Evolutionary conservation across 352 stramenopile genomes (phyloP).

Genomic region (Phytophthora fragariae): DNA sequence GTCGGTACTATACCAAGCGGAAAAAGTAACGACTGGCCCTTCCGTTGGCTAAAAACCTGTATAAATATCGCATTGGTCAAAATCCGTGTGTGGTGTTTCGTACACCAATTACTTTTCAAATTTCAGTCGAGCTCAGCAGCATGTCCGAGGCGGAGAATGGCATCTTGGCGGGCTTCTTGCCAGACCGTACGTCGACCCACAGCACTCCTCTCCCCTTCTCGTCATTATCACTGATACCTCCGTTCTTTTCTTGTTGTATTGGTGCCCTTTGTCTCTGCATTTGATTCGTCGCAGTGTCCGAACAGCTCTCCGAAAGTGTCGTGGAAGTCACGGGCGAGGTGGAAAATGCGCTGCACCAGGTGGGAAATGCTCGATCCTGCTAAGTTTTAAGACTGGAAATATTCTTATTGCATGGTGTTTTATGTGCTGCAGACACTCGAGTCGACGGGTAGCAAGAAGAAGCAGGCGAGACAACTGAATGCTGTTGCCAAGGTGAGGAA

Average conservation of each 20-base stretch:
- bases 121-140: conserved; percentile 1
- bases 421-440: conserved; percentile 41
- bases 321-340: conserved; percentile 66
- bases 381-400: not conserved
- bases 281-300: conserved; percentile 43
- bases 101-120: conserved; percentile 28
- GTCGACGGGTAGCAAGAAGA: conserved; percentile 65
- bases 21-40: conserved; percentile 6
- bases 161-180: conserved; percentile 63
- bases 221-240: not conserved
- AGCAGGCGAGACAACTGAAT: conserved; percentile 69
- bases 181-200: conserved; percentile 50
- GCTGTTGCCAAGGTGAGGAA: conserved; percentile 62
- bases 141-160: conserved; percentile 34
- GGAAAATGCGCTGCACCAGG: conserved; percentile 76
- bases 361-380: conserved; percentile 16
- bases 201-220: not conserved
- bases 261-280: not conserved
- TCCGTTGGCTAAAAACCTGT: conserved; percentile 22
- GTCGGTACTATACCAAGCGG: conserved; percentile 9
- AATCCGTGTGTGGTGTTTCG: conserved; percentile 7
- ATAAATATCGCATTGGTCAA: conserved; percentile 4
- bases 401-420: not conserved
- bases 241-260: conserved; percentile 1
- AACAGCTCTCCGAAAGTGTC: conserved; percentile 54